Evolutionary conservation across 1,284 basidiomycete species (phyloP).

Genomic region (Cutaneotrichosporon sp.): DNA sequence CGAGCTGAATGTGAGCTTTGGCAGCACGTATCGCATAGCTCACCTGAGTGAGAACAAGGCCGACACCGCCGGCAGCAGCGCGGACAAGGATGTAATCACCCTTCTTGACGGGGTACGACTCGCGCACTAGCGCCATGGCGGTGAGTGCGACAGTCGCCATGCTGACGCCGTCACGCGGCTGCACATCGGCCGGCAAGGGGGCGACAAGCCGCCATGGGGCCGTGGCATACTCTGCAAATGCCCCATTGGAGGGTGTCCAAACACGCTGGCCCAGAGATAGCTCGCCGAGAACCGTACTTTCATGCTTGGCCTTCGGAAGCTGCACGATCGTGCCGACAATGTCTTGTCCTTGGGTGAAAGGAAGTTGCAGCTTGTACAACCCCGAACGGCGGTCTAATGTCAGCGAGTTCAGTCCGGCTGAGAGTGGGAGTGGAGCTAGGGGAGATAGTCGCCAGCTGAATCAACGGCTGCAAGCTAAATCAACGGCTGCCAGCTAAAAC

Average conservation of each 20-base stretch:
- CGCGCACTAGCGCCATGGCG: constrained; percentile 60
- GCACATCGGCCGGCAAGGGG: constrained; percentile 52
- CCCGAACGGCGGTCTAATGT: constrained; percentile 45
- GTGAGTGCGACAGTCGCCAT: constrained; percentile 73
- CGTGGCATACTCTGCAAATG: constrained; percentile 71
- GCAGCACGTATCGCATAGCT: constrained; percentile 19
- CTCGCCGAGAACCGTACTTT: constrained; percentile 52
- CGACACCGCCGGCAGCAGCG: constrained; percentile 76
- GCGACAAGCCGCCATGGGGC: constrained; percentile 61
- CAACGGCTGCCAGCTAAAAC: no score
- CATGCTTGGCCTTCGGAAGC: constrained; percentile 57
- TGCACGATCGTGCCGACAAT: constrained; percentile 62
- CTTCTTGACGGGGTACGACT: constrained; percentile 56
- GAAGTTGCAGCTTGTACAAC: constrained; percentile 56
- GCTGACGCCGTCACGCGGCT: constrained; percentile 63
- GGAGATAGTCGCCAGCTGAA: no score
- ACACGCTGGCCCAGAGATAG: constrained; percentile 44
- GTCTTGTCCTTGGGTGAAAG: constrained; percentile 74
- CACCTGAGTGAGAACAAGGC: constrained; percentile 53
- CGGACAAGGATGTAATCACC: constrained; percentile 59
- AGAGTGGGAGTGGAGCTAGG: background rate
- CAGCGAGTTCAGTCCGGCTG: background rate
- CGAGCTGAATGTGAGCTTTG: constrained; percentile 47
- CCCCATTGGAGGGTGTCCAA: constrained; percentile 55
- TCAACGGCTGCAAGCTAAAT: no score